Conservation (phyloP, 225 moss, liverwort and hornwort species). For the Ulota crispa region DNA sequence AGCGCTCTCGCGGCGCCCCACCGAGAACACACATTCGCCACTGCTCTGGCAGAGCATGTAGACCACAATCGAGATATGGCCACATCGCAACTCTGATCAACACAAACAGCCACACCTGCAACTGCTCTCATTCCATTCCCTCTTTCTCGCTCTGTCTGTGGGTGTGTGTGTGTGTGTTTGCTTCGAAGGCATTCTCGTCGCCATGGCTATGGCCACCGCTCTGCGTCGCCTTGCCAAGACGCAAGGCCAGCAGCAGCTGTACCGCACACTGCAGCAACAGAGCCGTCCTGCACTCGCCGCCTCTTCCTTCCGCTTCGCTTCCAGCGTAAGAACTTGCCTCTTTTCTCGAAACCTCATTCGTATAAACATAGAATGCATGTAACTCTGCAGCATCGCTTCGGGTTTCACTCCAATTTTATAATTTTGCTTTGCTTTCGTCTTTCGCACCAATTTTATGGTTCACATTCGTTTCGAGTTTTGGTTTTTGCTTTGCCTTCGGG, state of each 20-base stretch:
- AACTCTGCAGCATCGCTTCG: no score
- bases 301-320: conserved; percentile 28
- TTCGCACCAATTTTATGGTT: no score
- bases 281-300: conserved; percentile 27
- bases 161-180: neutral
- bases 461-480: no score
- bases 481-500: no score
- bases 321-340: conserved; percentile 8
- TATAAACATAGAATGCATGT: no score
- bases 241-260: conserved; percentile 42
- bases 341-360: no score
- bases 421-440: no score
- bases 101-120: neutral
- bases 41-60: neutral
- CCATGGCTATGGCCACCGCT: conserved; percentile 67
- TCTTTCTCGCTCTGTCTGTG: neutral
- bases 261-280: conserved; percentile 44
- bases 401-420: no score
- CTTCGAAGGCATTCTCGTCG: no score
- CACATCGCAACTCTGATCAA: neutral
- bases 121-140: no score
- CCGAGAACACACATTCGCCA: neutral
- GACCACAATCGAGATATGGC: neutral
- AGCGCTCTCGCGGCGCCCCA: neutral
- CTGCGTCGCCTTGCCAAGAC: conserved; percentile 60